phyloP scores from a whole-genome alignment of 495 filamentous ascomycete species.

The Hypoxylon crocopeplum region DNA sequence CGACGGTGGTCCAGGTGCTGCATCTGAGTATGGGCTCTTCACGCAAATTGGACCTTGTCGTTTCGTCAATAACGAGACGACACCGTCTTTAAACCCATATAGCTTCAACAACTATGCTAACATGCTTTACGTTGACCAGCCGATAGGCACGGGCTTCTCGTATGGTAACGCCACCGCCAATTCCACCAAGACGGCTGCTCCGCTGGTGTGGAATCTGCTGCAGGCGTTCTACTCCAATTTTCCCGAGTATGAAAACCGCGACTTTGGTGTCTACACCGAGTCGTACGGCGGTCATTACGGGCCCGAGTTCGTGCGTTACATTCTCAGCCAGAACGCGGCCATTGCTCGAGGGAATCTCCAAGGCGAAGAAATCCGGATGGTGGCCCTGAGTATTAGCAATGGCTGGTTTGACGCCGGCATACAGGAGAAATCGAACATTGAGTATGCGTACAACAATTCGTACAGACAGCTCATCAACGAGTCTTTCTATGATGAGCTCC shows the following conservation, averaged over 20 bases:
- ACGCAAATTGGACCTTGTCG: slow-evolving; percentile 67
- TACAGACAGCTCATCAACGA: slow-evolving; percentile 58
- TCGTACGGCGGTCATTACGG: slow-evolving; percentile 68
- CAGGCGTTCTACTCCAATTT: slow-evolving; percentile 68
- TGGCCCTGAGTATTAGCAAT: slow-evolving; percentile 65
- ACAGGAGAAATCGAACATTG: slow-evolving; percentile 59
- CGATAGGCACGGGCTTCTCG: slow-evolving; percentile 67
- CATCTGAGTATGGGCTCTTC: slow-evolving; percentile 67
- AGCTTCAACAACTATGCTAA: slow-evolving; percentile 70
- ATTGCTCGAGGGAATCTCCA: slow-evolving; percentile 51
- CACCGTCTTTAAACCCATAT: slow-evolving; percentile 61
- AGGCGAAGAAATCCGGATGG: slow-evolving; percentile 58
- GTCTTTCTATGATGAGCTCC: slow-evolving; percentile 47
- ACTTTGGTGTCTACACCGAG: slow-evolving; percentile 65
- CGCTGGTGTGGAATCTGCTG: slow-evolving; percentile 70
- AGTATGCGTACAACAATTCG: slow-evolving; percentile 60
- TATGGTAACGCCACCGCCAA: slow-evolving; percentile 61
- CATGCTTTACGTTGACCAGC: slow-evolving; percentile 71
- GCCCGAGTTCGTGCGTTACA: slow-evolving; percentile 63
- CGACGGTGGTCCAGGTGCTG: slow-evolving; percentile 66
- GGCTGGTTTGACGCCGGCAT: slow-evolving; percentile 60
- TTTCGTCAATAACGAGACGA: slow-evolving; percentile 60
- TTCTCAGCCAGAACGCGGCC: slow-evolving; percentile 63
- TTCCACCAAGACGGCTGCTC: slow-evolving; percentile 66
- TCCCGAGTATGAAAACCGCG: slow-evolving; percentile 60